These are phyloP conservation scores for Naganishia randhawae DNA, from an alignment of 768 basidiomycete species.

Conservation along the genomic window DNA sequence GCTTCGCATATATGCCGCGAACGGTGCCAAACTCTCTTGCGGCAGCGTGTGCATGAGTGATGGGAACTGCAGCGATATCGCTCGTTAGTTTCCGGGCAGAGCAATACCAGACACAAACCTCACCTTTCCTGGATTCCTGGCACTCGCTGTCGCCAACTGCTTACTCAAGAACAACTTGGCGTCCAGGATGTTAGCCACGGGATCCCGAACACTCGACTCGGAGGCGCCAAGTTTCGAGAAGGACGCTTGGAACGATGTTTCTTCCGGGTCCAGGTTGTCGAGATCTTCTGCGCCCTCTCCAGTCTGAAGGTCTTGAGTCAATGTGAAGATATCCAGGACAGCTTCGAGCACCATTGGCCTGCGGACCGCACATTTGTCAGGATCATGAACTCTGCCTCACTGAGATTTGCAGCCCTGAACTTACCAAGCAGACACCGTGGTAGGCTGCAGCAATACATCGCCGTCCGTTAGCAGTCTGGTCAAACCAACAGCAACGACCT, in stretches of 20 bases:
- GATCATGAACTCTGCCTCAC: neutral
- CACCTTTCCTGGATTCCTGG: conserved; percentile 42
- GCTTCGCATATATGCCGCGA: conserved; percentile 18
- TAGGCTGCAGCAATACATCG: conserved; percentile 63
- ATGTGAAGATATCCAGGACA: conserved; percentile 70
- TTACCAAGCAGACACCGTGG: conserved; percentile 64
- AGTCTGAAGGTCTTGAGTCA: conserved; percentile 63
- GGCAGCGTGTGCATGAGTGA: conserved; percentile 22
- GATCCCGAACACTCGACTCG: conserved; percentile 60
- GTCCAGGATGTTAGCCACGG: conserved; percentile 52
- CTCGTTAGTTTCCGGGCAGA: neutral
- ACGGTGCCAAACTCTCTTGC: conserved; percentile 16
- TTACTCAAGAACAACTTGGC: conserved; percentile 43
- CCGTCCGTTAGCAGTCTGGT: conserved; percentile 74
- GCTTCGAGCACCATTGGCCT: conserved; percentile 71
- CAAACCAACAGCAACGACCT: conserved; percentile 75
- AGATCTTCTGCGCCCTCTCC: conserved; percentile 55
- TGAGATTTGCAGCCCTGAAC: conserved; percentile 22
- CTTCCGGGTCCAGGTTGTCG: conserved; percentile 82
- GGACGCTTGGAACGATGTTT: conserved; percentile 89
- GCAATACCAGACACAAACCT: conserved; percentile 5
- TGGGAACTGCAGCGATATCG: neutral
- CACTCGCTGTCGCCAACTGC: conserved; percentile 37
- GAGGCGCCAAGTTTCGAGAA: conserved; percentile 87
- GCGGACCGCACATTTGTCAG: neutral